Percentiles rank a stretch among this genome's conserved stretches.
phyloP scores from a whole-genome alignment of 2,329 filamentous ascomycete species.

The Cordyceps fumosorosea region DNA sequence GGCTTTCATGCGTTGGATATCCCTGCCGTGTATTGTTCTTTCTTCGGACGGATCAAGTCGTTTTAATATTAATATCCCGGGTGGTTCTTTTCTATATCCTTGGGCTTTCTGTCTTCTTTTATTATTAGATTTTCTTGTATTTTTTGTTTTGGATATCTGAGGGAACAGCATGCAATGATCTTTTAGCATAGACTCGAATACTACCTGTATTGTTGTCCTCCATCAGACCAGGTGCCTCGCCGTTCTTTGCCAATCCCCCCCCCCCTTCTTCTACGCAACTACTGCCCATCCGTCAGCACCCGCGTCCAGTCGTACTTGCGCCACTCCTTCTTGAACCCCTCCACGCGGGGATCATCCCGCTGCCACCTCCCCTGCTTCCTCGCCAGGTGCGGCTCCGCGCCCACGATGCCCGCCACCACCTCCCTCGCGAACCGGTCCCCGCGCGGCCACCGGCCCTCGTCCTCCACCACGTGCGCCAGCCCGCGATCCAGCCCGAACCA shows the following conservation, averaged over 20 bases:
- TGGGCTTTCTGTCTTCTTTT: background rate
- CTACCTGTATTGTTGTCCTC: no score
- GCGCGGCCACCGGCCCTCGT: constrained; percentile 74
- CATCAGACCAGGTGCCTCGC: no score
- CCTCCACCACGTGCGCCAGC: constrained; percentile 86
- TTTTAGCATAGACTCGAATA: no score
- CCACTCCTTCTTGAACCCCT: constrained; percentile 79
- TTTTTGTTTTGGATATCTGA: background rate
- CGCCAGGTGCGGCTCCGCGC: constrained; percentile 71
- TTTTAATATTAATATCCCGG: background rate
- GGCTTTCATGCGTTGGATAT: background rate
- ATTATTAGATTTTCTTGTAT: background rate
- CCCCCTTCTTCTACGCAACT: no score
- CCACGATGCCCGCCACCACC: constrained; percentile 86
- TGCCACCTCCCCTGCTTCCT: constrained; percentile 88
- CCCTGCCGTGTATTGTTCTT: background rate
- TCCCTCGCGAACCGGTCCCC: constrained; percentile 92
- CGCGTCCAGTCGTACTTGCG: constrained; percentile 84
- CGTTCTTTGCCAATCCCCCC: no score
- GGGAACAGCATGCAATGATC: background rate
- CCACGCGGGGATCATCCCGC: constrained; percentile 60
- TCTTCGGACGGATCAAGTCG: background rate
- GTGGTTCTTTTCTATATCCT: background rate
- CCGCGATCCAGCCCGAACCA: constrained; percentile 94
- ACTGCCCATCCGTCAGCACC: constrained; percentile 38